Percentiles rank a stretch among this genome's conserved stretches.
phyloP scores from a whole-genome alignment of 495 filamentous ascomycete genomes.

The Trichoderma reesei region DNA sequence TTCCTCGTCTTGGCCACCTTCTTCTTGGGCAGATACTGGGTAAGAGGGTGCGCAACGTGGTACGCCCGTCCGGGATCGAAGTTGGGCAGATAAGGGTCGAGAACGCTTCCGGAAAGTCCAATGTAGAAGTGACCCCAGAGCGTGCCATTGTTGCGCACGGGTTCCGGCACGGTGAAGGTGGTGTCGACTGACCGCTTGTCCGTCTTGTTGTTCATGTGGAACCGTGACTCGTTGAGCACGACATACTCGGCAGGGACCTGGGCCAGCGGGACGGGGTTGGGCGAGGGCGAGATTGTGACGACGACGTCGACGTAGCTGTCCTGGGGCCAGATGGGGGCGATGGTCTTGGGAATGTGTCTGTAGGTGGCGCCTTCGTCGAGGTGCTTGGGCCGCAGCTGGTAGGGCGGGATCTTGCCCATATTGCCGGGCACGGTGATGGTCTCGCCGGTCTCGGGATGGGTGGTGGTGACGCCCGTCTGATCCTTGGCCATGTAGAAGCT shows the following conservation, averaged over 20 bases:
- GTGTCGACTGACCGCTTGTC: constrained; percentile 72
- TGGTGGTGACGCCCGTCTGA: constrained; percentile 33
- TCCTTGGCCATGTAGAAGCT: constrained; percentile 38
- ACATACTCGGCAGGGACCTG: constrained; percentile 44
- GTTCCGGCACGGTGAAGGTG: constrained; percentile 63
- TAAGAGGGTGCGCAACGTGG: constrained; percentile 77
- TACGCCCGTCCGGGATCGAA: constrained; percentile 69
- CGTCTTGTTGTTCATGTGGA: constrained; percentile 68
- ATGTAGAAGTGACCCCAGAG: constrained; percentile 92
- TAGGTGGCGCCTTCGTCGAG: constrained; percentile 54
- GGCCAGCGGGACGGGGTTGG: constrained; percentile 57
- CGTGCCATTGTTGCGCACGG: constrained; percentile 85
- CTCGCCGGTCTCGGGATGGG: constrained; percentile 35
- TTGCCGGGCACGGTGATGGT: constrained; percentile 33
- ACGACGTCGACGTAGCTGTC: constrained; percentile 72
- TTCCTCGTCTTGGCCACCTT: constrained; percentile 86
- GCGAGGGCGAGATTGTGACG: constrained; percentile 71
- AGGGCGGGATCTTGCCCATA: constrained; percentile 50
- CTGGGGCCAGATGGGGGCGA: constrained; percentile 80
- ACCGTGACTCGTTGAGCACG: constrained; percentile 70
- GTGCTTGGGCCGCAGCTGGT: constrained; percentile 49
- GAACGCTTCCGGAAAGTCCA: constrained; percentile 55
- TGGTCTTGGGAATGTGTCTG: constrained; percentile 60
- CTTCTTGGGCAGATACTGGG: constrained; percentile 84
- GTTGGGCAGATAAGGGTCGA: constrained; percentile 62